Evolutionary conservation across 495 filamentous ascomycete genomes (phyloP).

Genomic region (Aspergillus conjunctus): DNA sequence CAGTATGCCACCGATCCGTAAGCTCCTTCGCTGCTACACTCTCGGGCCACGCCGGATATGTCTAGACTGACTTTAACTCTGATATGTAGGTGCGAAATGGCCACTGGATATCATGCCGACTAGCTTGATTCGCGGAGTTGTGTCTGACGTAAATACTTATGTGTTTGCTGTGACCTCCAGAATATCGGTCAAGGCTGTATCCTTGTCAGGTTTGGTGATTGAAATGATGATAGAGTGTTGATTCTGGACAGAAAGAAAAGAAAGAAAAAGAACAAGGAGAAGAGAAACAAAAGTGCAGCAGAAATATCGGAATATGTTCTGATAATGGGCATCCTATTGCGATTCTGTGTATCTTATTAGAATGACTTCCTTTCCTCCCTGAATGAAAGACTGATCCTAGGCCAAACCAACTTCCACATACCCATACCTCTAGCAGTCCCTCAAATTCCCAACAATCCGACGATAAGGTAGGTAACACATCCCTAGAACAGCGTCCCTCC

Average conservation of each 20-base stretch:
- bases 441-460: too few species aligned
- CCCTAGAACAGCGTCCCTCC: too few species aligned
- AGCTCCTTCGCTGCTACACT: conserved; percentile 20
- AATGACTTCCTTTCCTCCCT: too few species aligned
- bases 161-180: background rate
- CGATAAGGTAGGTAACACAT: too few species aligned
- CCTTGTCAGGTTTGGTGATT: background rate
- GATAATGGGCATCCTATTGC: too few species aligned
- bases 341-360: too few species aligned
- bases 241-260: background rate
- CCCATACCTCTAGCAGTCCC: too few species aligned
- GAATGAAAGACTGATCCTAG: too few species aligned
- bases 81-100: conserved; percentile 35
- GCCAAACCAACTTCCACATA: too few species aligned
- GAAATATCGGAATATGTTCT: background rate
- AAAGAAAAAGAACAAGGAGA: background rate
- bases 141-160: background rate
- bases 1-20: conserved; percentile 48
- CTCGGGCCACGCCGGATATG: background rate
- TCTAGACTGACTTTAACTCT: conserved; percentile 6
- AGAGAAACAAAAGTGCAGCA: background rate
- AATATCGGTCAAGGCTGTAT: background rate
- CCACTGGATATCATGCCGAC: conserved; percentile 37
- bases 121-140: conserved; percentile 2
- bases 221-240: background rate